Percentiles rank a stretch among this genome's conserved stretches.
phyloP scores from a whole-genome alignment of 768 basidiomycete genomes.

The Boletus bicolor region DNA sequence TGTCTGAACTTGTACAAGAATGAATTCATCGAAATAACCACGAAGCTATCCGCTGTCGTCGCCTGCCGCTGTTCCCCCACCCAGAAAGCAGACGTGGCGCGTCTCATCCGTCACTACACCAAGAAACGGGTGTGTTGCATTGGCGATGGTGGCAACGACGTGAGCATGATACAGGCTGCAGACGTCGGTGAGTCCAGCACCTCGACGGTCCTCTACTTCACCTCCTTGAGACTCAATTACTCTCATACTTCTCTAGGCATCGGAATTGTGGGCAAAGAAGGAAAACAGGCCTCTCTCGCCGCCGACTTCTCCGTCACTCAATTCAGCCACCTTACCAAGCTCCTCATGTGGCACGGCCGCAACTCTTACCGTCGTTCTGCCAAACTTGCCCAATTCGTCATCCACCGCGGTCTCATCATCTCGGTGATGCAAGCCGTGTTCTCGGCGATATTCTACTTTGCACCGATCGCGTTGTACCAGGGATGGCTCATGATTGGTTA shows the following conservation, averaged over 20 bases:
- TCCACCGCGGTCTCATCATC: conserved; percentile 95
- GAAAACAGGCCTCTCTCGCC: conserved; percentile 97
- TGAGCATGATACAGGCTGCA: conserved; percentile 99
- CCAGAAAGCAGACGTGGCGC: conserved; percentile 97
- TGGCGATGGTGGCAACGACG: conserved; percentile 98
- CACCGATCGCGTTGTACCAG: conserved; percentile 95
- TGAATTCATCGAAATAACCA: conserved; percentile 95
- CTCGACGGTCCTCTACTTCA: not conserved
- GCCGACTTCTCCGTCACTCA: conserved; percentile 98
- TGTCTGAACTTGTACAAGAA: conserved; percentile 87
- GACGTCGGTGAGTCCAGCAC: conserved; percentile 76
- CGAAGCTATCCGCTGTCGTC: conserved; percentile 93
- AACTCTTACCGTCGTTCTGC: conserved; percentile 98
- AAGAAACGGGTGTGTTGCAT: conserved; percentile 98
- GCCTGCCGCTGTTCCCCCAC: conserved; percentile 98
- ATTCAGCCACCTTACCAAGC: conserved; percentile 92
- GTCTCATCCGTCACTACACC: conserved; percentile 85
- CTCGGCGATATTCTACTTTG: conserved; percentile 89
- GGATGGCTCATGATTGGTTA: conserved; percentile 98
- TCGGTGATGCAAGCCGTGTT: conserved; percentile 98
- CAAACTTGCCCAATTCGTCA: conserved; percentile 97
- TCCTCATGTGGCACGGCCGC: conserved; percentile 97
- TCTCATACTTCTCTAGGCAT: conserved; percentile 52
- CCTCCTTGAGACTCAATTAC: not conserved
- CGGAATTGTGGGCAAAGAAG: conserved; percentile 98